Evolutionary conservation across 2,329 filamentous ascomycete species (phyloP), one percentile per base, ranked within the genome.

Genomic region (Trichoderma koningii): DNA sequence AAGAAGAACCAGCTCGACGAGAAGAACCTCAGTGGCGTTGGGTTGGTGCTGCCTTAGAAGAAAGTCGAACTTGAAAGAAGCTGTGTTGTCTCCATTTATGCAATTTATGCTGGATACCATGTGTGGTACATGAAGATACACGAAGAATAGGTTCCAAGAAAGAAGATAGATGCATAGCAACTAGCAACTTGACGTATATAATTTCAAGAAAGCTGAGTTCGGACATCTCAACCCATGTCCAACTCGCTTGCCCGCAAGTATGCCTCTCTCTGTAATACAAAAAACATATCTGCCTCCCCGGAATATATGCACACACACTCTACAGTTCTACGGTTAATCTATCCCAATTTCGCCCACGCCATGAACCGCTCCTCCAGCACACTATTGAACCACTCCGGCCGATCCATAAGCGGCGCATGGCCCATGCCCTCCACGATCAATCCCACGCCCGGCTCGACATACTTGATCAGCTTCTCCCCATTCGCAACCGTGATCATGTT

Each of bases 1-100:
- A 84, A 85, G 72, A 87, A 85, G 73, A 96, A 96, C 75, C 80
- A 87, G 71, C 82, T 94, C 45, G 93, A 97, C 74, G 86, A 89
- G 70, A 87, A 88, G 65, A 85, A 86, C 68, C 86, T 93, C 74
- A 95, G 93, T 71, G 94, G 95, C 1, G 88, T 99, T 66, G 95
- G 95, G 45, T 86, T 97, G 73, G 92, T 97, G 26, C 93, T 96
- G 88, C 81, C 82, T 55, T 82, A 75, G 69, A 63, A 51, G 77
- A 23, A 34, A 12, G 6, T 23, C 14, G 19, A 19, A 30, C 19
- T 44, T 26, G 34, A 26, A 34, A 17, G 34, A 26, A 19, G 17
- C 3, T 38, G 10, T 38, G 17, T n/a, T 48, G 30, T 38, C 52
- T 26, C 41, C 28, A 38, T 17, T 34, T 30, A 44, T 30, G 34